Conservation (phyloP, 2,329 filamentous ascomycete species). For the Epicoccum sorghinum region DNA sequence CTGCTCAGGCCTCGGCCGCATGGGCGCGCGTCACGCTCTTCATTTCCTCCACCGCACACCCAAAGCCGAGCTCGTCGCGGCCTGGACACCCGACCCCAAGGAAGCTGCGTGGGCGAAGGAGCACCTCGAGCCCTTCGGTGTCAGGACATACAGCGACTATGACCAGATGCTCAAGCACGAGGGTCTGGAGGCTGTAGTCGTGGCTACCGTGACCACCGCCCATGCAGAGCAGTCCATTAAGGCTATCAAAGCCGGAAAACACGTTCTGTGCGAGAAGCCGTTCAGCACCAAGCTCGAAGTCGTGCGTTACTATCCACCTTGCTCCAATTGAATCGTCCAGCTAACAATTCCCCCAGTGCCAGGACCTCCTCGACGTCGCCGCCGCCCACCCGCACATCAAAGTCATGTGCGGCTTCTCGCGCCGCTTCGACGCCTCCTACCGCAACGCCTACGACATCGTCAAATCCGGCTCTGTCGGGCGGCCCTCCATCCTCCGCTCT, state of each 20-base stretch:
- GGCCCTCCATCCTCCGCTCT: constrained; percentile 65
- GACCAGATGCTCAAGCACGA: constrained; percentile 64
- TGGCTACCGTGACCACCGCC: constrained; percentile 61
- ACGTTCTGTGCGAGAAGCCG: constrained; percentile 67
- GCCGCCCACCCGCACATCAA: constrained; percentile 64
- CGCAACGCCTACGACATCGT: constrained; percentile 63
- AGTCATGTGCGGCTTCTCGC: constrained; percentile 70
- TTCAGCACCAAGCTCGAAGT: constrained; percentile 64
- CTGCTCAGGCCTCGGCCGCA: constrained; percentile 56
- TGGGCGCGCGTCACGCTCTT: constrained; percentile 57
- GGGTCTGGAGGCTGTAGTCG: constrained; percentile 61
- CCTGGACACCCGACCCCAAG: constrained; percentile 52
- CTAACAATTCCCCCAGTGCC: constrained; percentile 52
- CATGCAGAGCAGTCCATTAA: constrained; percentile 65
- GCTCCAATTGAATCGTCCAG: neutral
- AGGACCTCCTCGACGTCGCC: constrained; percentile 65
- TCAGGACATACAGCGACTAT: constrained; percentile 60
- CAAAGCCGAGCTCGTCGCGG: constrained; percentile 55
- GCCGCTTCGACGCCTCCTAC: constrained; percentile 71
- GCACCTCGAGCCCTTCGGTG: constrained; percentile 59
- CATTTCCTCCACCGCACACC: constrained; percentile 55
- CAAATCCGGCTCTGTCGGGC: constrained; percentile 62
- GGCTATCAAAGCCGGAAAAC: constrained; percentile 60
- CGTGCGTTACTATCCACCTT: constrained; percentile 48
- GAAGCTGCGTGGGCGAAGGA: constrained; percentile 57